Conservation (phyloP, 2,329 filamentous ascomycete genomes). For the Fusarium siculi region DNA sequence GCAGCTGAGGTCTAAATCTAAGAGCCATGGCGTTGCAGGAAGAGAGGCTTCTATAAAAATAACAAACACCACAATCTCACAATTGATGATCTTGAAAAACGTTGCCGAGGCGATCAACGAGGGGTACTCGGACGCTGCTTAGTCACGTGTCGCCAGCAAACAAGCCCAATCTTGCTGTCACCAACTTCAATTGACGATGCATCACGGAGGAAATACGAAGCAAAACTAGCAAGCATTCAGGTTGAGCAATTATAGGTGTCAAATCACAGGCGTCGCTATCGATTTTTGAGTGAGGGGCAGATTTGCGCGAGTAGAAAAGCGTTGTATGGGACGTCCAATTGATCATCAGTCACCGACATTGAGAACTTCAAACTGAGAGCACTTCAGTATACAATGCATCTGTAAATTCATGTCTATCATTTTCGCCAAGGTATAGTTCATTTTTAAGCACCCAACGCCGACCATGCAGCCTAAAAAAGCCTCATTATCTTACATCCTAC, state of each 20-base stretch:
- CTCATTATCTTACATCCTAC: conserved; percentile 31
- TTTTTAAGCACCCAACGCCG: conserved; percentile 32
- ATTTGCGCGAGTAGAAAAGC: no score
- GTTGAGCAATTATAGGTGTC: rapidly evolving
- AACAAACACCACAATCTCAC: neutral
- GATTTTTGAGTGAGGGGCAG: no score
- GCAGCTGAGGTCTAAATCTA: no score
- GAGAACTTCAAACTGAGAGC: conserved; percentile 24
- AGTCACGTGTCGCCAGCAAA: neutral
- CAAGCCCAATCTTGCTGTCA: neutral
- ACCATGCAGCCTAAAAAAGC: conserved; percentile 29
- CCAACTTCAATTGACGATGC: neutral
- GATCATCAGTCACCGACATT: neutral
- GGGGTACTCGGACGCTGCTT: neutral
- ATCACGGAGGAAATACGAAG: no score
- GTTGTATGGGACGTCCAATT: neutral
- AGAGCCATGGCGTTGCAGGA: neutral
- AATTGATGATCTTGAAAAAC: neutral
- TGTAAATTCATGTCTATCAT: conserved; percentile 32
- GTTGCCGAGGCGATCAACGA: neutral
- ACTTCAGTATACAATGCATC: conserved; percentile 16
- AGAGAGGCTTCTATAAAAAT: neutral
- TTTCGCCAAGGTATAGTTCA: conserved; percentile 30
- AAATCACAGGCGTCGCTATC: no score
- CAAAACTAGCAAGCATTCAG: neutral